A percentile compares a stretch with the other conserved stretches of the same genome.
phyloP scores from a whole-genome alignment of 495 filamentous ascomycete species.

The Penicillium canescens region DNA sequence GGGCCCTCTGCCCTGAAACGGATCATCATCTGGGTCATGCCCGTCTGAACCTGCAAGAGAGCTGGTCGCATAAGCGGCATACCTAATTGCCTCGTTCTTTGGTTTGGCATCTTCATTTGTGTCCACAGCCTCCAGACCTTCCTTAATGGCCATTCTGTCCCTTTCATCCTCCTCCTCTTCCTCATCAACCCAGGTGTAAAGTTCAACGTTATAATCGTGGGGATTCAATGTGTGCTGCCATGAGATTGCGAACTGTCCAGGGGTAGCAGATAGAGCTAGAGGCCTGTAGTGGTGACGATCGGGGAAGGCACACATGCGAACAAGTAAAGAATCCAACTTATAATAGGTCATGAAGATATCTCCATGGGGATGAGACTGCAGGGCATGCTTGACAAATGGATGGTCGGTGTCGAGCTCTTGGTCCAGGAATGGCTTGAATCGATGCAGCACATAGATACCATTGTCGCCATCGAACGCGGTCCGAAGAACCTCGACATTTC shows the following conservation, averaged over 20 bases:
- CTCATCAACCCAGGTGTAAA: conserved; percentile 22
- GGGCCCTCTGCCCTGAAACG: conserved; percentile 19
- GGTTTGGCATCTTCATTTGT: no score
- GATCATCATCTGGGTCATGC: neutral
- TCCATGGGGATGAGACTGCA: conserved; percentile 20
- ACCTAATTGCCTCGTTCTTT: neutral
- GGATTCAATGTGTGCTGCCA: conserved; percentile 36
- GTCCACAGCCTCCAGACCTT: neutral
- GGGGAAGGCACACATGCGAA: conserved; percentile 33
- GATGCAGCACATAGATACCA: conserved; percentile 33
- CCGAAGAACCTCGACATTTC: conserved; percentile 31
- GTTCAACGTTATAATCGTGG: conserved; percentile 27
- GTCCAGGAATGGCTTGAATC: conserved; percentile 29
- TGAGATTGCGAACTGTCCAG: conserved; percentile 38
- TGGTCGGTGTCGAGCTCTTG: conserved; percentile 24
- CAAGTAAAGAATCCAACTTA: conserved; percentile 8
- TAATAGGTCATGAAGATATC: conserved; percentile 31
- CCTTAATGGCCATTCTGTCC: neutral
- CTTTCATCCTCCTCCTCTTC: neutral
- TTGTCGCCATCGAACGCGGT: conserved; percentile 25
- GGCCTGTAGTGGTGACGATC: conserved; percentile 33
- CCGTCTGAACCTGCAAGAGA: conserved; percentile 2
- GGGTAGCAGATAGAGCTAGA: conserved; percentile 28
- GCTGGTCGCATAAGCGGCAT: conserved; percentile 1
- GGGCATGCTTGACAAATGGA: conserved; percentile 39